These are phyloP conservation scores for Yamadazyma aaseri DNA, from an alignment of 1,139 yeast species.

Conservation along the genomic window DNA sequence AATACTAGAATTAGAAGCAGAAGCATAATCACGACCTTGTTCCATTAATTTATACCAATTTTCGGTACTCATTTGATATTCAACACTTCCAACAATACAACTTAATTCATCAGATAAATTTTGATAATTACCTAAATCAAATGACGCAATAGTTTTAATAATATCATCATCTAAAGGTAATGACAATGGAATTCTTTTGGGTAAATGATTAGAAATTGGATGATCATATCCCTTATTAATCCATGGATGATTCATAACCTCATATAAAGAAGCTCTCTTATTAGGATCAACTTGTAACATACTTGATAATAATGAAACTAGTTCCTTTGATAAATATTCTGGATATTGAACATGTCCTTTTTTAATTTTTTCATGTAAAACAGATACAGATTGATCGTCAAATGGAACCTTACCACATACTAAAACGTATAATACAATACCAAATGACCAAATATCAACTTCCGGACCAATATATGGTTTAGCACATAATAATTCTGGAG, in stretches of 20 bases:
- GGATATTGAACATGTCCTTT: slow-evolving; percentile 94
- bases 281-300: slow-evolving; percentile 91
- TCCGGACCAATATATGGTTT: slow-evolving; percentile 95
- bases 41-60: slow-evolving; percentile 59
- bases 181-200: slow-evolving; percentile 71
- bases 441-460: slow-evolving; percentile 98
- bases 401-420: slow-evolving; percentile 98
- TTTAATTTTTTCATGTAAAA: slow-evolving; percentile 90
- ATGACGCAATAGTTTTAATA: slow-evolving; percentile 70
- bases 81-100: slow-evolving; percentile 59
- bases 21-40: slow-evolving; percentile 42
- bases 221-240: slow-evolving; percentile 85
- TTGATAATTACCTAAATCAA: slow-evolving; percentile 74
- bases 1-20: slow-evolving; percentile 38
- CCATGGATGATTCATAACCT: slow-evolving; percentile 92
- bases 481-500: slow-evolving; percentile 93
- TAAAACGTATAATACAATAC: slow-evolving; percentile 89
- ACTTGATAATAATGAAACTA: slow-evolving; percentile 76
- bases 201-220: slow-evolving; percentile 69
- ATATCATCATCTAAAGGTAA: slow-evolving; percentile 73
- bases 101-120: slow-evolving; percentile 58
- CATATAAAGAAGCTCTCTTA: slow-evolving; percentile 75
- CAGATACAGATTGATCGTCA: slow-evolving; percentile 92
- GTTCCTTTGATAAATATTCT: slow-evolving; percentile 72
- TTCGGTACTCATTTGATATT: slow-evolving; percentile 63